Percentiles rank a stretch among this genome's conserved stretches.
Evolutionary conservation across 495 filamentous ascomycete species (phyloP).

Genomic region (Geopyxis carbonaria): DNA sequence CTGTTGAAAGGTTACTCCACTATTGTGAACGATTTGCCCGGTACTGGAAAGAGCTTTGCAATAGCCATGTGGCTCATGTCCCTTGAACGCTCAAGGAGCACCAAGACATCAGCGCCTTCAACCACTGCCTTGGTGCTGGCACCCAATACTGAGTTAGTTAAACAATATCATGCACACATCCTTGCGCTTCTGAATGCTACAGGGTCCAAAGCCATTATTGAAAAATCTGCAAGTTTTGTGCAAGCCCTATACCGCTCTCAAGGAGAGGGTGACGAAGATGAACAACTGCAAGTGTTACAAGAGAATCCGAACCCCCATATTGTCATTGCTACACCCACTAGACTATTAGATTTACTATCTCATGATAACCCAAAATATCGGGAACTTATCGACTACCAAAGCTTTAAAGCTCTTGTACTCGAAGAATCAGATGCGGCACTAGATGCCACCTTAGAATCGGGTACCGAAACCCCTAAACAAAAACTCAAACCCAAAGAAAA

Average conservation of each 20-base stretch:
- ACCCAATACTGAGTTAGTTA: slow-evolving; percentile 18
- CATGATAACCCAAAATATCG: slow-evolving; percentile 6
- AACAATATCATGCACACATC: slow-evolving; percentile 17
- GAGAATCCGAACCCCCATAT: slow-evolving; percentile 18
- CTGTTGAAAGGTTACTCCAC: slow-evolving; percentile 15
- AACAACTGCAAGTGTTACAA: slow-evolving; percentile 10
- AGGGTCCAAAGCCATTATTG: slow-evolving; percentile 8
- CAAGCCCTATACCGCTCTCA: slow-evolving; percentile 17
- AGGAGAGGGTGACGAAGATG: slow-evolving; percentile 2
- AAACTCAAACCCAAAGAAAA: not conserved
- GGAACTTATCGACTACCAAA: slow-evolving; percentile 15
- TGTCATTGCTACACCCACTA: slow-evolving; percentile 17
- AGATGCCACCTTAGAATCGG: not conserved
- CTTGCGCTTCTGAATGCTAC: slow-evolving; percentile 13
- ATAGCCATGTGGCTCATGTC: slow-evolving; percentile 21
- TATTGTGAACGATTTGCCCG: slow-evolving; percentile 11
- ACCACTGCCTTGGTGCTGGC: slow-evolving; percentile 22
- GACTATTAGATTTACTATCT: slow-evolving; percentile 16
- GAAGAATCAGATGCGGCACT: slow-evolving; percentile 20
- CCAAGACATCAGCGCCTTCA: too few relatives aligned
- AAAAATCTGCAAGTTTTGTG: slow-evolving; percentile 11
- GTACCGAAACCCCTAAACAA: not conserved
- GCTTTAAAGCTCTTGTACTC: slow-evolving; percentile 16
- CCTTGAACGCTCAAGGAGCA: slow-evolving; percentile 8
- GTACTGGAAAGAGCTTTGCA: slow-evolving; percentile 22